Conservation (phyloP, 2,329 filamentous ascomycete species). For the Scytalidium lignicola region DNA sequence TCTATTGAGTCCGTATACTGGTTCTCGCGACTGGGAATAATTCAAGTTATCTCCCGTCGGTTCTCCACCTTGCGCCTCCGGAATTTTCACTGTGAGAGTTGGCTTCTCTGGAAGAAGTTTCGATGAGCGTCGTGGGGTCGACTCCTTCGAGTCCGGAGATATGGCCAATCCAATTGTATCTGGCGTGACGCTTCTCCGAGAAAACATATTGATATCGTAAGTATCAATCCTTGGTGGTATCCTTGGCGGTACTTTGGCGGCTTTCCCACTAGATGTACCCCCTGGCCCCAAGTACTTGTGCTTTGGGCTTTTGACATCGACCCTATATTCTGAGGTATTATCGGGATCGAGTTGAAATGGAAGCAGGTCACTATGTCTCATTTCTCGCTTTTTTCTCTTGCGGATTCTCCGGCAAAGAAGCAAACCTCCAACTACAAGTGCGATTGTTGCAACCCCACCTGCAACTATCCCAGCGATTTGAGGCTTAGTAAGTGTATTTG, state of each 20-base stretch:
- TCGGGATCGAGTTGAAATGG: constrained; percentile 25
- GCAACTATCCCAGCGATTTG: constrained; percentile 56
- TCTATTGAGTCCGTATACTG: constrained; percentile 11
- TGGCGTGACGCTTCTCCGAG: constrained; percentile 21
- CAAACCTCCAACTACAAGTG: constrained; percentile 39
- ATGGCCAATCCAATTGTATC: constrained; percentile 26
- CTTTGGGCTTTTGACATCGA: constrained; percentile 1
- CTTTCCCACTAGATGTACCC: constrained; percentile 16
- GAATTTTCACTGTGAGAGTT: constrained; percentile 20
- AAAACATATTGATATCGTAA: constrained; percentile 24
- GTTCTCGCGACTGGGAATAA: constrained; percentile 8
- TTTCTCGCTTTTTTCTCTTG: constrained; percentile 19
- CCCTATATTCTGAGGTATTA: constrained; percentile 13
- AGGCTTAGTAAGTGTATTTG: constrained; percentile 29
- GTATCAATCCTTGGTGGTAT: constrained; percentile 21
- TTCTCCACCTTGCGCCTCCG: constrained; percentile 6
- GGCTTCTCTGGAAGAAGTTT: constrained; percentile 27
- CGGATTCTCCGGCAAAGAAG: constrained; percentile 28
- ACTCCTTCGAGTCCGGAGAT: constrained; percentile 17
- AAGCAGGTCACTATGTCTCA: constrained; percentile 26
- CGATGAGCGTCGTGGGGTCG: constrained; percentile 17
- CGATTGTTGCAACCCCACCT: constrained; percentile 45
- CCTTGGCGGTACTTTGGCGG: constrained; percentile 17
- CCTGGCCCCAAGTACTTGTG: constrained; percentile 13
- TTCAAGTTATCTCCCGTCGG: constrained; percentile 4